These are phyloP conservation scores for Coelastrella sp. DNA, from an alignment of 139 green algal genomes.

Conservation along the genomic window DNA sequence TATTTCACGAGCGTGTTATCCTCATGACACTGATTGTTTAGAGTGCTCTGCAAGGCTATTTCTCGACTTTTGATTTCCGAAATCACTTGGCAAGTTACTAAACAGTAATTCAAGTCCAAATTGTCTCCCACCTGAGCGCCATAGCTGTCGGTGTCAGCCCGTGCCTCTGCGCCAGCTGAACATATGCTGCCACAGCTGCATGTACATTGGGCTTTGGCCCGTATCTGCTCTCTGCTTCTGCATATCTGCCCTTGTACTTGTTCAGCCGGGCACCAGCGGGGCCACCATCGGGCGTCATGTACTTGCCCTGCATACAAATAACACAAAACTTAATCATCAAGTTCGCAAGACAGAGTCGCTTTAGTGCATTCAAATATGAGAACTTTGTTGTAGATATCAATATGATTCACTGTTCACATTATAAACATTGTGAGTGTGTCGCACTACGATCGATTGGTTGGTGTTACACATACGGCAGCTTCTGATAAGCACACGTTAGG, in stretches of 20 bases:
- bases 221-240: constrained; percentile 87
- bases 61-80: not conserved
- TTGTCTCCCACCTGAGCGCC: constrained; percentile 72
- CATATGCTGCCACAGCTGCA: constrained; percentile 75
- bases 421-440: too few relatives aligned
- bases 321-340: not conserved
- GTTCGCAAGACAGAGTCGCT: not conserved
- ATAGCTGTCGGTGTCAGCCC: constrained; percentile 75
- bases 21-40: too few relatives aligned
- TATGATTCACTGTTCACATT: too few relatives aligned
- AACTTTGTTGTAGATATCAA: too few relatives aligned
- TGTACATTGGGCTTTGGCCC: constrained; percentile 75
- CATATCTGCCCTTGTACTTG: constrained; percentile 84
- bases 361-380: too few relatives aligned
- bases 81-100: not conserved
- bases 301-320: constrained; percentile 79
- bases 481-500: too few relatives aligned
- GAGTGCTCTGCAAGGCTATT: too few relatives aligned
- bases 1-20: too few relatives aligned
- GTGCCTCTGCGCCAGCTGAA: constrained; percentile 61
- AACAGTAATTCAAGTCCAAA: not conserved
- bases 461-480: too few relatives aligned
- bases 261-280: constrained; percentile 75
- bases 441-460: too few relatives aligned
- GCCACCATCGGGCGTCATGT: constrained; percentile 63